Evolutionary conservation across 768 basidiomycete species (phyloP).

Genomic region (Suillus americanus): DNA sequence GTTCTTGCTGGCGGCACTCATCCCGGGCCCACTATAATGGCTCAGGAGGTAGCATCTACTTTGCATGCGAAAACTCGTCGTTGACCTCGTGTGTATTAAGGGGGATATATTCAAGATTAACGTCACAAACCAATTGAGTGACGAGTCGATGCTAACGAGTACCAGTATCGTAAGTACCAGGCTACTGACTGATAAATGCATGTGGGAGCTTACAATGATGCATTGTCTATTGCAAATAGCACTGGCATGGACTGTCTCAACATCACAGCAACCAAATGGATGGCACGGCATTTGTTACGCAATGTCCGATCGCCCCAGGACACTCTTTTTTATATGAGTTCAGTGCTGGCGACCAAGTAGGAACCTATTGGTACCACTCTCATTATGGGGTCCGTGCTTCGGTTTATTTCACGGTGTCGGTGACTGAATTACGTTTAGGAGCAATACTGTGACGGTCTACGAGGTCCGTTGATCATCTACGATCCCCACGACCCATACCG

Average conservation of each 20-base stretch:
- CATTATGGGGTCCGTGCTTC: background rate
- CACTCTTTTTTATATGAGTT: background rate
- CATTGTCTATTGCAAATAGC: background rate
- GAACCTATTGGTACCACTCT: background rate
- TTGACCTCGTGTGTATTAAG: background rate
- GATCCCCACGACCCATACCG: constrained; percentile 25
- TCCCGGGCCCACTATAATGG: background rate
- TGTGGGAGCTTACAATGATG: background rate
- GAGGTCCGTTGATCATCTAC: constrained; percentile 49
- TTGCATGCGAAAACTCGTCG: background rate
- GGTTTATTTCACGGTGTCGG: background rate
- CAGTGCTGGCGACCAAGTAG: background rate
- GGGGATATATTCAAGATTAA: background rate
- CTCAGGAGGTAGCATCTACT: background rate
- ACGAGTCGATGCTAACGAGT: background rate
- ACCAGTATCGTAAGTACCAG: background rate
- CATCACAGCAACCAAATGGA: background rate
- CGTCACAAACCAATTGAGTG: background rate
- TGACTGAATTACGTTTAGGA: constrained; percentile 4
- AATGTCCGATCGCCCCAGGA: background rate
- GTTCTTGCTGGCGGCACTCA: background rate
- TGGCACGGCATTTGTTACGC: background rate
- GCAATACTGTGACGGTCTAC: constrained; percentile 57
- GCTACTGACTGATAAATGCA: background rate
- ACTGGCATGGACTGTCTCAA: background rate